phyloP scores from a whole-genome alignment of 163 green algal species.

The Chlorella variabilis region DNA sequence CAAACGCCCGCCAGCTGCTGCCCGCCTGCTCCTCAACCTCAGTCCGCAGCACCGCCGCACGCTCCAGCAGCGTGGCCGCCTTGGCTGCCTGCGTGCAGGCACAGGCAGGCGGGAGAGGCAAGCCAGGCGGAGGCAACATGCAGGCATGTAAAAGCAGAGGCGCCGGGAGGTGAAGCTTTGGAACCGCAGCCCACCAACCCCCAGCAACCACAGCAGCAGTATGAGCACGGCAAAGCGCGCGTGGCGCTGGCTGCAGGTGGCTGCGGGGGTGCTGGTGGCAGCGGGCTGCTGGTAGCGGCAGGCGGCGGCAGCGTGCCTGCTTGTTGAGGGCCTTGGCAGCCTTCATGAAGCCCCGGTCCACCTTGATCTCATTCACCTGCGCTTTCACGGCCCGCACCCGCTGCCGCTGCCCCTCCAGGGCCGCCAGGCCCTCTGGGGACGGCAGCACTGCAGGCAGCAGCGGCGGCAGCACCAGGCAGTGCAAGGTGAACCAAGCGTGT shows the following conservation, averaged over 20 bases:
- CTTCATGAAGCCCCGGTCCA: constrained; percentile 32
- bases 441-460: constrained; percentile 12
- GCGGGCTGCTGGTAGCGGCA: too few relatives aligned
- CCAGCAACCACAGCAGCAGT: too few relatives aligned
- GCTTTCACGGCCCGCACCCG: constrained; percentile 30
- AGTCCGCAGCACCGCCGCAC: constrained; percentile 41
- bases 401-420: constrained; percentile 35
- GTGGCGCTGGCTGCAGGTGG: too few relatives aligned
- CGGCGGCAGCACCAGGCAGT: background rate
- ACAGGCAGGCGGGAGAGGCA: background rate
- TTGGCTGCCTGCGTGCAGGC: constrained; percentile 16
- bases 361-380: constrained; percentile 34
- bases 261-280: too few relatives aligned
- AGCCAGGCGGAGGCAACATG: too few relatives aligned
- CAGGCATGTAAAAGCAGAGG: too few relatives aligned
- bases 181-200: too few relatives aligned
- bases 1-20: constrained; percentile 59
- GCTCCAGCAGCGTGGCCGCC: constrained; percentile 42
- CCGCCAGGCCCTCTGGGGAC: constrained; percentile 16
- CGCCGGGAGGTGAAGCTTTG: too few relatives aligned
- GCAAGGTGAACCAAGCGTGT: too few relatives aligned
- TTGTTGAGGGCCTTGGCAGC: constrained; percentile 35
- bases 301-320: constrained; percentile 29
- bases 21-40: constrained; percentile 42
- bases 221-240: too few relatives aligned